Evolutionary conservation across 78 protist genomes (phyloP).

Genomic region (Reticulomyxa filosa): DNA sequence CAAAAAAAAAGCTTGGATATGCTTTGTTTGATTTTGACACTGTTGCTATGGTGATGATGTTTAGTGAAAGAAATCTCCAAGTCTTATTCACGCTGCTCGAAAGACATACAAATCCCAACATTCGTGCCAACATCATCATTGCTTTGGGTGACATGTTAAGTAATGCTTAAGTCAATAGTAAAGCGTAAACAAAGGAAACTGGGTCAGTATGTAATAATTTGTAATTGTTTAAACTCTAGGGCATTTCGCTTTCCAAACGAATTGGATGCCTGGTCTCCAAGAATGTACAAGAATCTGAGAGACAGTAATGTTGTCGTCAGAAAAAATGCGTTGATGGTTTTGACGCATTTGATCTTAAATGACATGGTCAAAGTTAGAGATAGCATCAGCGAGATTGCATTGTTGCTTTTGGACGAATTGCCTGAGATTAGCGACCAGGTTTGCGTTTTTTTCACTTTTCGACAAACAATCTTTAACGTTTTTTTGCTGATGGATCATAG

Average conservation of each 20-base stretch:
- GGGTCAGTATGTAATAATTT: not conserved
- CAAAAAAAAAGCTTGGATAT: not conserved
- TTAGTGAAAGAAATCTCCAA: not conserved
- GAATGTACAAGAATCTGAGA: constrained; percentile 28
- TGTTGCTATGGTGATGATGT: constrained; percentile 1
- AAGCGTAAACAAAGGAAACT: not conserved
- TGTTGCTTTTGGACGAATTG: constrained; percentile 33
- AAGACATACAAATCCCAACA: not conserved
- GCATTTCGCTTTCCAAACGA: constrained; percentile 50
- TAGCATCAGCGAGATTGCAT: constrained; percentile 38
- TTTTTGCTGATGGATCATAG: not conserved
- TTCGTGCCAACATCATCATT: constrained; percentile 57
- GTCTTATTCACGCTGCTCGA: not conserved
- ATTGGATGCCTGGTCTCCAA: constrained; percentile 67
- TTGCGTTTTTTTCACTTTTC: too few species aligned
- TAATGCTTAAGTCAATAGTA: not conserved
- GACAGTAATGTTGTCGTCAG: constrained; percentile 52
- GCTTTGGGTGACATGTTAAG: constrained; percentile 56
- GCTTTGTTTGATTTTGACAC: constrained; percentile 7
- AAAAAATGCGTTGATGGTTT: constrained; percentile 55
- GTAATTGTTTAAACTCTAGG: too few species aligned
- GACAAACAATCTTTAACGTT: too few species aligned
- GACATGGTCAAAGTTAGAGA: constrained; percentile 56
- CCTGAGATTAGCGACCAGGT: too few species aligned
- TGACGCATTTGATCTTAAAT: constrained; percentile 72